A percentile compares a stretch with the other conserved stretches of the same genome.
Conservation (phyloP, 2,329 filamentous ascomycete species). For the Sporothrix luriei region DNA sequence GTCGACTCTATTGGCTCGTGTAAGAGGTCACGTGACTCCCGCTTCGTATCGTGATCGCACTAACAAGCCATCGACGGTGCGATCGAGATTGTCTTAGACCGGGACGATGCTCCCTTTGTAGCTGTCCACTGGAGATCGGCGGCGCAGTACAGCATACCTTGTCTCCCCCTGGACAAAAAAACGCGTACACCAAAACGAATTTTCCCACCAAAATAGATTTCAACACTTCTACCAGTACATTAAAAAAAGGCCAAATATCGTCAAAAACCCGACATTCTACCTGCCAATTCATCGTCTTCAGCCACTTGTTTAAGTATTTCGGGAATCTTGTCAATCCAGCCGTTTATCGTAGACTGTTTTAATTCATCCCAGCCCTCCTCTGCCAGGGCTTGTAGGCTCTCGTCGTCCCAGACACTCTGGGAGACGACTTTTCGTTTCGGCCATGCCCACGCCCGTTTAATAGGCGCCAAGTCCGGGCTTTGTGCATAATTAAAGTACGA, state of each 20-base stretch:
- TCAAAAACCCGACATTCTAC: background rate
- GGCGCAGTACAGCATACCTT: background rate
- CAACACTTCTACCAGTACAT: too few relatives aligned
- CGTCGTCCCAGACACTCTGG: background rate
- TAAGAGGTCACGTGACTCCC: background rate
- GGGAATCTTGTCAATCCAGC: background rate
- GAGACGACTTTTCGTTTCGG: background rate
- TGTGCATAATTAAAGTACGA: background rate
- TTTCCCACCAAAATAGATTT: too few relatives aligned
- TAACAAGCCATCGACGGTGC: background rate
- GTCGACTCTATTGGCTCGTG: background rate
- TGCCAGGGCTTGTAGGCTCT: background rate
- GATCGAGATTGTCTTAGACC: conserved; percentile 20
- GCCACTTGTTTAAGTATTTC: background rate
- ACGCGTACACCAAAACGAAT: too few relatives aligned
- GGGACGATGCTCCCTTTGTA: background rate
- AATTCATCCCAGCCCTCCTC: background rate
- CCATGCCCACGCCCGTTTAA: background rate
- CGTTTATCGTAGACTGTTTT: conserved; percentile 4
- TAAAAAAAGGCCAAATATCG: background rate
- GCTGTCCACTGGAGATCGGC: background rate
- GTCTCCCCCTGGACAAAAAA: too few relatives aligned
- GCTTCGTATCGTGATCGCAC: background rate
- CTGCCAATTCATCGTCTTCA: background rate
- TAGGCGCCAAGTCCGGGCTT: background rate